Conservation (phyloP, 768 basidiomycete species). For the Collybia nuda region DNA sequence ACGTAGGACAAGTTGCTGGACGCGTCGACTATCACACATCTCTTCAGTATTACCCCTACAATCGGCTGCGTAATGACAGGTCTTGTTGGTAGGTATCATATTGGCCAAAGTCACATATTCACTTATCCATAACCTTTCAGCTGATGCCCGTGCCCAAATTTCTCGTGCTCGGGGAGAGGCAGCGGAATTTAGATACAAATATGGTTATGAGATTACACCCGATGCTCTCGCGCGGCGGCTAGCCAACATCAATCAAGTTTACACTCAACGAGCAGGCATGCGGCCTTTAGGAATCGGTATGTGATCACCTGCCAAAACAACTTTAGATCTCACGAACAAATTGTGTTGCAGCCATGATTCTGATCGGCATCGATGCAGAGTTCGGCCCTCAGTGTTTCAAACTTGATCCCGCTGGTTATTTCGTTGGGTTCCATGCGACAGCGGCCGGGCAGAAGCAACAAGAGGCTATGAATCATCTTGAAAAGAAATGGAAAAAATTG, state of each 20-base stretch:
- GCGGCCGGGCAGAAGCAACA: conserved; percentile 97
- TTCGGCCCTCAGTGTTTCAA: conserved; percentile 97
- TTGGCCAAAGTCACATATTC: background rate
- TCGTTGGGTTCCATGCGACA: conserved; percentile 97
- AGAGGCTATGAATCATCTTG: conserved; percentile 97
- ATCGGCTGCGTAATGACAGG: conserved; percentile 99
- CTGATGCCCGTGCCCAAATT: conserved; percentile 92
- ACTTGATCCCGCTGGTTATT: conserved; percentile 98
- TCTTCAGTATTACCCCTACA: conserved; percentile 93
- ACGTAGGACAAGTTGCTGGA: conserved; percentile 94
- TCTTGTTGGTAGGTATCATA: conserved; percentile 68
- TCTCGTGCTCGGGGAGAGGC: conserved; percentile 85
- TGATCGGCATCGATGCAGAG: conserved; percentile 91
- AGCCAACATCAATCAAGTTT: conserved; percentile 98
- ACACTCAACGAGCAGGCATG: conserved; percentile 97
- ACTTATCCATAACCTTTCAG: conserved; percentile 35
- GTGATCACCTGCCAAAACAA: conserved; percentile 21
- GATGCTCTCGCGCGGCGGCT: conserved; percentile 92
- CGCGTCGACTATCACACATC: conserved; percentile 89
- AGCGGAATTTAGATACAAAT: conserved; percentile 92
- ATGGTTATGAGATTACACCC: conserved; percentile 97
- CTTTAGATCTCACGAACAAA: background rate
- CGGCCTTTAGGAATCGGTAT: conserved; percentile 92
- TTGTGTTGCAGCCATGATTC: conserved; percentile 75
- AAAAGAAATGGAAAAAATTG: conserved; percentile 98